Conservation (phyloP, 805 yeast species). For the Clavispora santaluciae region DNA sequence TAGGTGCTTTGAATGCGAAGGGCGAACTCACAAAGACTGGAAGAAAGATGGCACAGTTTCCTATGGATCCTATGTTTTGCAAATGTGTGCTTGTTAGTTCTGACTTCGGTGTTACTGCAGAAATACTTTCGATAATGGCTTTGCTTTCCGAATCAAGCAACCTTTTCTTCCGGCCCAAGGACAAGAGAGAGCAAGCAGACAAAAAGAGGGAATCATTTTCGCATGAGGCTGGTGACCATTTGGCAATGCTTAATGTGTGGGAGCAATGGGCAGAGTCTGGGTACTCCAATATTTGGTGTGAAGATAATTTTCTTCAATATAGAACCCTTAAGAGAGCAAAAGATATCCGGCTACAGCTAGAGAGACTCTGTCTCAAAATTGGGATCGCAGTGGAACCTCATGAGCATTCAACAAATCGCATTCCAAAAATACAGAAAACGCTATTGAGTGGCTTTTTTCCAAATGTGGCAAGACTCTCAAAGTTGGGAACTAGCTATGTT, state of each 20-base stretch:
- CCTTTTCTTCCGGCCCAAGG: slow-evolving; percentile 66
- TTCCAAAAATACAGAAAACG: slow-evolving; percentile 42
- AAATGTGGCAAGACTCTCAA: slow-evolving; percentile 55
- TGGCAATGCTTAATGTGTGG: slow-evolving; percentile 69
- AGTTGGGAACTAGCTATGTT: slow-evolving; percentile 64
- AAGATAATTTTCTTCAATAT: slow-evolving; percentile 75
- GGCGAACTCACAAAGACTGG: slow-evolving; percentile 81
- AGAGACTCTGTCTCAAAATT: slow-evolving; percentile 51
- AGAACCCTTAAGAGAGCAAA: slow-evolving; percentile 63
- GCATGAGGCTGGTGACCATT: slow-evolving; percentile 68
- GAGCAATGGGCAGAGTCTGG: slow-evolving; percentile 70
- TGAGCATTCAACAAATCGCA: slow-evolving; percentile 20
- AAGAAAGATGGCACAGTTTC: slow-evolving; percentile 83
- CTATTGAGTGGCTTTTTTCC: slow-evolving; percentile 67
- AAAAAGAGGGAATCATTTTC: slow-evolving; percentile 53
- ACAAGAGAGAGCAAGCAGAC: slow-evolving; percentile 62
- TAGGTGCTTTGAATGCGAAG: slow-evolving; percentile 78
- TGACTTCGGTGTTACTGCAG: slow-evolving; percentile 56
- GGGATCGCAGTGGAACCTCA: slow-evolving; percentile 31
- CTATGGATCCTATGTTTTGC: slow-evolving; percentile 86
- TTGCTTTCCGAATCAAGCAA: slow-evolving; percentile 79
- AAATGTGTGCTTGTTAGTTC: slow-evolving; percentile 66
- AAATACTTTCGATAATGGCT: slow-evolving; percentile 68
- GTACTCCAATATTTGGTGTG: slow-evolving; percentile 75
- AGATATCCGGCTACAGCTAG: slow-evolving; percentile 69